Evolutionary conservation across 1,284 basidiomycete genomes (phyloP).

Genomic region (Boletus mariae): DNA sequence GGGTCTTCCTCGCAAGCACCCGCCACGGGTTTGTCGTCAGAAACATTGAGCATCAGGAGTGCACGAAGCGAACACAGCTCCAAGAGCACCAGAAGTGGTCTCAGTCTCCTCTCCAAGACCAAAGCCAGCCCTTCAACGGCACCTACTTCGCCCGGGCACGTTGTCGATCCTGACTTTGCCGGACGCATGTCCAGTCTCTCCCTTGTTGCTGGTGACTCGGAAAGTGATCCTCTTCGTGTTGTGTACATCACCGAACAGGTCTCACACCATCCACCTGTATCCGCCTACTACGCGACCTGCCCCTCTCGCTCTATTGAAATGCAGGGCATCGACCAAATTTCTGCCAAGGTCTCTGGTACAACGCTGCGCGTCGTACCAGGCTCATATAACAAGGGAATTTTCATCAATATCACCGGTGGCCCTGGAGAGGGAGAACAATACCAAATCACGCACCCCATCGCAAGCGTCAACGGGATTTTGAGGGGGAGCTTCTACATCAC

Average conservation of each 20-base stretch:
- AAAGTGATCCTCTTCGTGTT: conserved; percentile 47
- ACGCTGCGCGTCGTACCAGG: conserved; percentile 83
- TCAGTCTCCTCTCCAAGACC: conserved; percentile 49
- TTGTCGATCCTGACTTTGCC: conserved; percentile 39
- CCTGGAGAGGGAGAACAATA: conserved; percentile 80
- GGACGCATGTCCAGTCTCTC: conserved; percentile 60
- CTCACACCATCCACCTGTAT: conserved; percentile 95
- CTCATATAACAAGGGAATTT: conserved; percentile 84
- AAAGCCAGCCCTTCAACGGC: conserved; percentile 53
- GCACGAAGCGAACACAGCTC: conserved; percentile 44
- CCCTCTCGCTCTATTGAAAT: conserved; percentile 73
- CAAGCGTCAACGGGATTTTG: conserved; percentile 88
- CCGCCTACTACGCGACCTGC: conserved; percentile 80
- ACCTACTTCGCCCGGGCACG: conserved; percentile 51
- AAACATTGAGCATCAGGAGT: conserved; percentile 56
- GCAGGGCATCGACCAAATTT: conserved; percentile 86
- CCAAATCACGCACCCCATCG: conserved; percentile 86
- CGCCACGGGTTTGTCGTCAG: conserved; percentile 33
- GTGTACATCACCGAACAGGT: conserved; percentile 81
- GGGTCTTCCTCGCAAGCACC: conserved; percentile 27
- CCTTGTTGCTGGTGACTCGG: conserved; percentile 38
- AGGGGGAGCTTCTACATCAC: conserved; percentile 90
- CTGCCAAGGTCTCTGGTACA: conserved; percentile 85
- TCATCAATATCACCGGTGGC: conserved; percentile 72
- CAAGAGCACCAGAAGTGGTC: conserved; percentile 53